Evolutionary conservation across 2,329 filamentous ascomycete species (phyloP).

Genomic region (Penicillium griseofulvum): DNA sequence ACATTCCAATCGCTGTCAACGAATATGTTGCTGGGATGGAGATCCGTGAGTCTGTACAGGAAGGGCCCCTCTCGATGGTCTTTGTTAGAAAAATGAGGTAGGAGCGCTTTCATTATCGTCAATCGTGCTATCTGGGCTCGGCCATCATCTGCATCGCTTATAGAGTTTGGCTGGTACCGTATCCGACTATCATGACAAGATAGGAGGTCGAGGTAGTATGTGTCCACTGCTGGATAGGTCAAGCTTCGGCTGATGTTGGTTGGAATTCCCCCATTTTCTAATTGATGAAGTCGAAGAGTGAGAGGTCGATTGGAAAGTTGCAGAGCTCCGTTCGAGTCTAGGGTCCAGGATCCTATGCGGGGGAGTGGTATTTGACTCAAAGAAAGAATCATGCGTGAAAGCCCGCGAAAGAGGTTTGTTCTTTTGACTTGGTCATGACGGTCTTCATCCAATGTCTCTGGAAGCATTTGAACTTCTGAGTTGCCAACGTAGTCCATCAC

Average conservation of each 20-base stretch:
- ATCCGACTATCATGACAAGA: slow-evolving; percentile 36
- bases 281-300: slow-evolving; percentile 28
- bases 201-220: slow-evolving; percentile 32
- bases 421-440: slow-evolving; percentile 15
- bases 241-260: slow-evolving; percentile 31
- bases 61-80: slow-evolving; percentile 38
- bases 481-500: slow-evolving; percentile 31
- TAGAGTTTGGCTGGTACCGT: slow-evolving; percentile 34
- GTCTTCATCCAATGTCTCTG: slow-evolving; percentile 26
- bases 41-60: slow-evolving; percentile 35
- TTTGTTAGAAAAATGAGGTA: slow-evolving; percentile 26
- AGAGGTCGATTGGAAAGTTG: slow-evolving; percentile 39
- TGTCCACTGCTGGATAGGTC: slow-evolving; percentile 33
- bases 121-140: slow-evolving; percentile 32
- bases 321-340: slow-evolving; percentile 29
- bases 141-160: slow-evolving; percentile 29
- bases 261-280: slow-evolving; percentile 37
- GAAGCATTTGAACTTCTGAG: slow-evolving; percentile 27
- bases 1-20: slow-evolving; percentile 32
- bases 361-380: slow-evolving; percentile 24
- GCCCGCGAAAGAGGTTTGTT: slow-evolving; percentile 20
- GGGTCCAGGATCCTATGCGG: slow-evolving; percentile 34
- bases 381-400: slow-evolving; percentile 25
- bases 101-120: slow-evolving; percentile 27
- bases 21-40: slow-evolving; percentile 40